Evolutionary conservation across 177 flowering plant genomes (phyloP).

Genomic region (Telopea speciosissima): DNA sequence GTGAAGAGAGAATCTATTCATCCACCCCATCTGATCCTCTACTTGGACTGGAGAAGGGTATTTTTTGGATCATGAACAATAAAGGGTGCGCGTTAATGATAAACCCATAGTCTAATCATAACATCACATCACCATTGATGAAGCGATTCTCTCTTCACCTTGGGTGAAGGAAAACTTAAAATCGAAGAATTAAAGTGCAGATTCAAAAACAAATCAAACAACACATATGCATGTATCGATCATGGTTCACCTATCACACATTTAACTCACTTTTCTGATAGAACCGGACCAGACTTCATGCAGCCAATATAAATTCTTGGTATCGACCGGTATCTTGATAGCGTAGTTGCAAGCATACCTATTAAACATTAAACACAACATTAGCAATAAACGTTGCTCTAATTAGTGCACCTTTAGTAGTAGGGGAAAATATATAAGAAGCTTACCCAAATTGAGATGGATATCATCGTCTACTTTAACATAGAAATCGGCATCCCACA

Average conservation of each 20-base stretch:
- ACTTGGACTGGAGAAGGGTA: too few relatives aligned
- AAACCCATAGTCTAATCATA: too few relatives aligned
- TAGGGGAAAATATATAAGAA: background rate
- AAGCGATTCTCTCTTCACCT: too few relatives aligned
- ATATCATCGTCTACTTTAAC: constrained; percentile 88
- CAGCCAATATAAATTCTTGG: constrained; percentile 78
- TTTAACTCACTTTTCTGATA: constrained; percentile 55
- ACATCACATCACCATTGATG: too few relatives aligned
- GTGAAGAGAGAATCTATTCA: too few relatives aligned
- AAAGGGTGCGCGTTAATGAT: too few relatives aligned
- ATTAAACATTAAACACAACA: constrained; percentile 2
- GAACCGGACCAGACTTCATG: constrained; percentile 96
- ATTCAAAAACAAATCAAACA: background rate
- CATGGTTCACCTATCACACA: background rate
- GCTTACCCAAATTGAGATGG: constrained; percentile 64
- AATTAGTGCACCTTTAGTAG: background rate
- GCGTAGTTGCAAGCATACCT: constrained; percentile 49
- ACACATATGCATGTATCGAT: background rate
- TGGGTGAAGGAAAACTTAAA: too few relatives aligned
- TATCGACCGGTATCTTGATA: constrained; percentile 39
- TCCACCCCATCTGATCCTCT: too few relatives aligned
- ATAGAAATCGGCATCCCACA: constrained; percentile 85
- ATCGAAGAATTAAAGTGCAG: too few relatives aligned
- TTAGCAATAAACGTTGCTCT: background rate
- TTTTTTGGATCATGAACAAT: too few relatives aligned